Evolutionary conservation across 2,329 filamentous ascomycete genomes (phyloP), one percentile per base, ranked within the genome.

Genomic region (Amylocarpus encephaloides): DNA sequence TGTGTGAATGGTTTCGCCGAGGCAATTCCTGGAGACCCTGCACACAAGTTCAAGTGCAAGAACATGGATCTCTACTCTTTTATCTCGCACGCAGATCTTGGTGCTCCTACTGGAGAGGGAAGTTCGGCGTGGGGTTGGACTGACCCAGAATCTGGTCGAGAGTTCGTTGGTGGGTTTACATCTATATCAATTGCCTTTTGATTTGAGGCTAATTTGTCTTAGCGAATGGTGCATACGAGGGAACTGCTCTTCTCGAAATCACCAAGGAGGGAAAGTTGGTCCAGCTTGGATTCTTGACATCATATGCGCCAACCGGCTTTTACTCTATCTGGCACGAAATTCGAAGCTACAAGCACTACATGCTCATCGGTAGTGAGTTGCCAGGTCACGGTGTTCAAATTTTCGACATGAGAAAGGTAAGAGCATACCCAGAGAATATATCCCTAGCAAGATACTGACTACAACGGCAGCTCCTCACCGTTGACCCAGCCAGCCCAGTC

Each of bases 1-100:
- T 49, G 46, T 49, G 29, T 49, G 5, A 36, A 49, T 16, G 52
- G 52, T 4, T 45, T 54, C 22, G 52, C 52, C 6, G 45, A 51
- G 22, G 52, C 52, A 5, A 34, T 49, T 6, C 45, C 52, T 12
- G 52, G 52, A 33, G 52, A 51, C 34, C 29, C 45, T 13, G 29
- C 42, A 5, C 46, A 54, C 43, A 68, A n/a, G 63, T 67, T 50
- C 64, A 71, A 15, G 67, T 77, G 74, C 62, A 70, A 66, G 46
- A 73, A 74, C 51, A 70, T 78, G 13, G 77, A 80, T 54, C 69
- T 79, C 2, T 75, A 78, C 59, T 74, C 77, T 57, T 81, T 82
- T 64, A 64, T 76, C 40, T 72, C 70, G 32, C 78, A 81, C 58
- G 69, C 71, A 4, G 71, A 72, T 26, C 70, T 82, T 1, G 78